phyloP scores from a whole-genome alignment of 2,329 filamentous ascomycete species.

The Penicillium aurantiogriseum region DNA sequence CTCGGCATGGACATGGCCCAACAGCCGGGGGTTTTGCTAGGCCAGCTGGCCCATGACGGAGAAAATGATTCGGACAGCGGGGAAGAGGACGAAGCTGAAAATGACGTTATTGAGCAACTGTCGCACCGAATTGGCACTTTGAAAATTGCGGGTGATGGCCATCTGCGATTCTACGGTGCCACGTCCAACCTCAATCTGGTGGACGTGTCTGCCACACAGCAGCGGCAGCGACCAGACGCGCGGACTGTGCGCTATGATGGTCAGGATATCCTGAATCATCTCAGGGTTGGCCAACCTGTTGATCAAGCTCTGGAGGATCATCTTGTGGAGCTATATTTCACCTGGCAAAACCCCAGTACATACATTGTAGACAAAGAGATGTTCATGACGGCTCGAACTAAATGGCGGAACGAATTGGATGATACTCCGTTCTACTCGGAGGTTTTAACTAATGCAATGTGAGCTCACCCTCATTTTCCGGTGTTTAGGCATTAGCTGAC shows the following conservation, averaged over 20 bases:
- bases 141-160: slow-evolving; percentile 45
- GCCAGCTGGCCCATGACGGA: slow-evolving; percentile 21
- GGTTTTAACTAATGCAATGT: slow-evolving; percentile 45
- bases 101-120: slow-evolving; percentile 45
- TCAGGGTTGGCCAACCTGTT: slow-evolving; percentile 43
- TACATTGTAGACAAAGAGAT: slow-evolving; percentile 48
- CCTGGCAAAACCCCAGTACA: slow-evolving; percentile 50
- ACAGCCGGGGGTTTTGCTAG: slow-evolving; percentile 24
- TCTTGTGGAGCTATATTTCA: slow-evolving; percentile 48
- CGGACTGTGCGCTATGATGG: slow-evolving; percentile 41
- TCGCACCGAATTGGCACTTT: slow-evolving; percentile 47
- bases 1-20: slow-evolving; percentile 30
- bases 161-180: slow-evolving; percentile 47
- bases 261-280: slow-evolving; percentile 43
- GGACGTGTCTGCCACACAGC: slow-evolving; percentile 38
- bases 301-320: slow-evolving; percentile 45
- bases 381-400: slow-evolving; percentile 35
- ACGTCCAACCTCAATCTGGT: slow-evolving; percentile 47
- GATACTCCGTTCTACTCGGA: slow-evolving; percentile 44
- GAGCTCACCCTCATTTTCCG: neutral
- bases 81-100: slow-evolving; percentile 41
- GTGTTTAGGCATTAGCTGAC: neutral
- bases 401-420: slow-evolving; percentile 40
- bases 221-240: slow-evolving; percentile 37
- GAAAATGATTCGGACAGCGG: slow-evolving; percentile 36